These are phyloP conservation scores for Tolypocladium capitatum DNA, from an alignment of 2,329 filamentous ascomycete species.

Conservation along the genomic window DNA sequence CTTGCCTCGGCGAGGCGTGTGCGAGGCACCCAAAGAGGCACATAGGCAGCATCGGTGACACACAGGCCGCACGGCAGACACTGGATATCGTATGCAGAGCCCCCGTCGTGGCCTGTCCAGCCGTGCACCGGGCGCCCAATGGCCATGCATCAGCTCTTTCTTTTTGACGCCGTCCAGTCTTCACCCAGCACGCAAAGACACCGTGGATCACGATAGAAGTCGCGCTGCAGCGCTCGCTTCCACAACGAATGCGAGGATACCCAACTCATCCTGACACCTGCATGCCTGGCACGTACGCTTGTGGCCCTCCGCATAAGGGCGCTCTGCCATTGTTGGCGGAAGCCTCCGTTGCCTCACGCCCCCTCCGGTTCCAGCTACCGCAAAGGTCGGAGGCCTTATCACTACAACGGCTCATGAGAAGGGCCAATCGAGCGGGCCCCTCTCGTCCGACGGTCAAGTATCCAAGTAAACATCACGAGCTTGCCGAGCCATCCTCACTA, in stretches of 20 bases:
- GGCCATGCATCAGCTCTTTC: not conserved
- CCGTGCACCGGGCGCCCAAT: not conserved
- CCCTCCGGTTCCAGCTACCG: constrained; percentile 8
- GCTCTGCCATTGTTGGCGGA: not conserved
- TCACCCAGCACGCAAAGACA: not conserved
- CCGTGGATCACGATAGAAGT: not conserved
- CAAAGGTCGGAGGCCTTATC: constrained; percentile 5
- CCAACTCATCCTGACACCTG: constrained; percentile 1
- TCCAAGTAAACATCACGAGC: not conserved
- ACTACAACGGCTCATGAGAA: not conserved
- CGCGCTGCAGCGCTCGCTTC: not conserved
- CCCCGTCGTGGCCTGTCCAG: not conserved
- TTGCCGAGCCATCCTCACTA: not conserved
- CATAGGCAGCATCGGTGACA: not conserved
- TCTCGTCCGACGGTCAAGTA: not conserved
- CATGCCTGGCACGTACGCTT: not conserved
- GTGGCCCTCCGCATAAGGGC: not conserved
- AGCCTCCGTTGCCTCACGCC: constrained; percentile 1
- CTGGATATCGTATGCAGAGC: not conserved
- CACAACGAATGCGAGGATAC: constrained; percentile 1
- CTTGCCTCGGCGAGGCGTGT: not conserved
- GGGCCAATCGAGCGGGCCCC: not conserved
- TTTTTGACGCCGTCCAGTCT: not conserved
- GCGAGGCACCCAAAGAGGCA: not conserved
- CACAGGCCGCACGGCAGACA: not conserved